Evolutionary conservation across 2,329 filamentous ascomycete genomes (phyloP).

Genomic region (Beauveria bassiana): DNA sequence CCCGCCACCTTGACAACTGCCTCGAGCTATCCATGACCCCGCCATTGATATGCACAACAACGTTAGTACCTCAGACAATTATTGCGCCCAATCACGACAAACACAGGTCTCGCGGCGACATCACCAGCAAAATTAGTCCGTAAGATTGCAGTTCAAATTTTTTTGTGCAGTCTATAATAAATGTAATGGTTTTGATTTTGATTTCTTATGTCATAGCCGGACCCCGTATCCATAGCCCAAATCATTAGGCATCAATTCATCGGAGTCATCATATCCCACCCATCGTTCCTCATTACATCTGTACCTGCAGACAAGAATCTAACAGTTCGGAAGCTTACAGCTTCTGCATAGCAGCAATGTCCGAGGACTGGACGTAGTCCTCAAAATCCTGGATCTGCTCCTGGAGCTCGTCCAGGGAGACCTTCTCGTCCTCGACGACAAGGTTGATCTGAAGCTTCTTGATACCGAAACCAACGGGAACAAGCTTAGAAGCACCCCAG

Average conservation of each 20-base stretch:
- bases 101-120: background rate
- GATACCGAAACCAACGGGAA: constrained; percentile 92
- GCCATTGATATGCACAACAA: background rate
- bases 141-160: constrained; percentile 2
- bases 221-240: constrained; percentile 11
- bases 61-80: no score
- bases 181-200: constrained; percentile 10
- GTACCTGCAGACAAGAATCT: constrained; percentile 12
- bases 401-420: constrained; percentile 81
- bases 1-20: constrained; percentile 11
- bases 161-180: constrained; percentile 13
- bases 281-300: constrained; percentile 26
- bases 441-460: constrained; percentile 99
- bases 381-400: constrained; percentile 75
- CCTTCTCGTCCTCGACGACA: constrained; percentile 94
- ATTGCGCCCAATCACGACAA: no score
- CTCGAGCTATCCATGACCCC: background rate
- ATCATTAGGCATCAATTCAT: constrained; percentile 13
- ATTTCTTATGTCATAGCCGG: constrained; percentile 10
- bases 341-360: constrained; percentile 17
- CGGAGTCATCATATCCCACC: constrained; percentile 22
- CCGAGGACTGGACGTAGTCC: constrained; percentile 72
- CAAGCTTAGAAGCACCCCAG: constrained; percentile 88
- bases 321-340: constrained; percentile 11
- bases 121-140: background rate